These are phyloP conservation scores for Cryptococcus sp. DNA, from an alignment of 1,284 basidiomycete genomes.

Conservation along the genomic window DNA sequence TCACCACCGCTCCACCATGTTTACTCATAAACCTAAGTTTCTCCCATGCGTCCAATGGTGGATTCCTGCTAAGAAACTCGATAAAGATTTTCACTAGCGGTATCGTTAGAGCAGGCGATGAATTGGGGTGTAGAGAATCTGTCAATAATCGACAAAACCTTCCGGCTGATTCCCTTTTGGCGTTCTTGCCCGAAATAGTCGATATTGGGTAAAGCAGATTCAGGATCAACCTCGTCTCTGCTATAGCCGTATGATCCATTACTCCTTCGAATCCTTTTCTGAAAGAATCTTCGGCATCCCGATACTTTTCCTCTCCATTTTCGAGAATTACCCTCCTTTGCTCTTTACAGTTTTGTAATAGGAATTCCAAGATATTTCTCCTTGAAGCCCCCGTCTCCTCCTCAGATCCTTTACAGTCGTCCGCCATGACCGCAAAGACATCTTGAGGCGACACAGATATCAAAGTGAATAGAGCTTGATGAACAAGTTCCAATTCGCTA, in stretches of 20 bases:
- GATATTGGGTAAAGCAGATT: neutral
- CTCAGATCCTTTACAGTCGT: constrained; percentile 22
- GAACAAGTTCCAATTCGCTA: constrained; percentile 22
- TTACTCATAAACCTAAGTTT: neutral
- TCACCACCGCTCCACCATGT: neutral
- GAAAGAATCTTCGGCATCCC: neutral
- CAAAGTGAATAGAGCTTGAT: constrained; percentile 17
- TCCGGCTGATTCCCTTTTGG: neutral
- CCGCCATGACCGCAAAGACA: constrained; percentile 26
- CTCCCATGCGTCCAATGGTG: neutral
- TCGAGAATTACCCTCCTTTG: constrained; percentile 12
- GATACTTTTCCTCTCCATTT: neutral
- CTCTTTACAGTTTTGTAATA: constrained; percentile 7
- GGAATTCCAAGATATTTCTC: constrained; percentile 25
- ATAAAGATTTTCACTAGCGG: neutral
- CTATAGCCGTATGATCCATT: neutral
- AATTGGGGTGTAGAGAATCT: neutral
- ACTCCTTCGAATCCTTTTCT: neutral
- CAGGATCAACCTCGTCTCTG: neutral
- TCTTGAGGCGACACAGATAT: constrained; percentile 18
- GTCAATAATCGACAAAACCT: neutral
- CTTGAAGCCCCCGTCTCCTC: constrained; percentile 28
- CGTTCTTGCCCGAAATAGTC: neutral
- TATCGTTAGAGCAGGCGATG: neutral
- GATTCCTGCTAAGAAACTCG: neutral